These are phyloP conservation scores for Phaeosphaeria sp. DNA, from an alignment of 2,329 filamentous ascomycete species.

Conservation along the genomic window DNA sequence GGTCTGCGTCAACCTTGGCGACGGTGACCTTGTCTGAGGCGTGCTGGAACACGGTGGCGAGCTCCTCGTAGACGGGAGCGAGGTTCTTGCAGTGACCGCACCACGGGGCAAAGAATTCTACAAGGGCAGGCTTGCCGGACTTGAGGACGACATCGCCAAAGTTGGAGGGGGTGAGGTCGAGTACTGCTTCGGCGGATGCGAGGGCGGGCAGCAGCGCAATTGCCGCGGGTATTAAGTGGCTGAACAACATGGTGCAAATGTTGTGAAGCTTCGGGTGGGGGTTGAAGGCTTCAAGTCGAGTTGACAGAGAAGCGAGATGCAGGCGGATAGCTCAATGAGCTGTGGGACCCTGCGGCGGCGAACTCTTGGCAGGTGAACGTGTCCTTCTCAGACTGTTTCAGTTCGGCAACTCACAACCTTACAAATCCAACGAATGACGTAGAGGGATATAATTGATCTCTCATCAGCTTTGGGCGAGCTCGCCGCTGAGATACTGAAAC, in stretches of 20 bases:
- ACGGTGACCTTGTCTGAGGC: conserved; percentile 80
- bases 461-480: background rate
- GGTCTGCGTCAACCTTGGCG: conserved; percentile 95
- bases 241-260: conserved; percentile 39
- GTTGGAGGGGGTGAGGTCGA: conserved; percentile 88
- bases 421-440: conserved; percentile 27
- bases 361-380: conserved; percentile 39
- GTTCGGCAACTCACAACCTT: conserved; percentile 21
- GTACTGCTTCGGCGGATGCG: conserved; percentile 76
- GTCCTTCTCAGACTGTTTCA: conserved; percentile 34
- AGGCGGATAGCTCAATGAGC: conserved; percentile 19
- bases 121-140: conserved; percentile 91
- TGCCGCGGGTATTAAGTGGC: conserved; percentile 37
- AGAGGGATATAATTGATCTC: background rate
- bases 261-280: conserved; percentile 22
- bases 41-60: conserved; percentile 75
- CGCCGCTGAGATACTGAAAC: background rate
- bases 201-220: conserved; percentile 42
- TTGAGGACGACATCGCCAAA: conserved; percentile 90
- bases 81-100: conserved; percentile 99
- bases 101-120: conserved; percentile 99
- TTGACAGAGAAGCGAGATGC: conserved; percentile 16
- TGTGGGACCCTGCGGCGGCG: conserved; percentile 23
- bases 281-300: conserved; percentile 24
- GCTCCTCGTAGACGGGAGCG: conserved; percentile 92